These are phyloP conservation scores for Pholiota adiposa DNA, from an alignment of 1,284 basidiomycete genomes.

Conservation along the genomic window DNA sequence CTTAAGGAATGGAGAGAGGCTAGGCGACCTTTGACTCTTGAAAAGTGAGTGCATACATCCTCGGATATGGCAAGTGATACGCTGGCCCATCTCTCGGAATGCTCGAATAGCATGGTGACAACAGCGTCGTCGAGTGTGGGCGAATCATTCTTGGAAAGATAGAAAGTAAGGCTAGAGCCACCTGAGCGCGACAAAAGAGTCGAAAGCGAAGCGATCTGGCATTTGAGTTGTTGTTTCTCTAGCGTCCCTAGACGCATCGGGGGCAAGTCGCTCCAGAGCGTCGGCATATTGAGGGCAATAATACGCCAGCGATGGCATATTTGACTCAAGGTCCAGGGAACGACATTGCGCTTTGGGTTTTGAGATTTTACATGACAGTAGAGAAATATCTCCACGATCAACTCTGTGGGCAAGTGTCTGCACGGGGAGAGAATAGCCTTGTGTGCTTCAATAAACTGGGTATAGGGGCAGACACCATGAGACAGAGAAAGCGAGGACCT, in stretches of 20 bases:
- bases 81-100: constrained; percentile 20
- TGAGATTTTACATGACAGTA: neutral
- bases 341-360: constrained; percentile 8
- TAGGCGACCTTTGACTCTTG: constrained; percentile 16
- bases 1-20: constrained; percentile 12
- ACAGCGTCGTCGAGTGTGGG: constrained; percentile 10
- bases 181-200: constrained; percentile 16
- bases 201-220: constrained; percentile 7
- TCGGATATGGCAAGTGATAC: constrained; percentile 16
- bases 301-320: constrained; percentile 19
- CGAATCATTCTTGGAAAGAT: constrained; percentile 5
- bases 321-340: constrained; percentile 17
- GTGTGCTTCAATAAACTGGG: constrained; percentile 6
- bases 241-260: constrained; percentile 5
- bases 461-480: neutral
- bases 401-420: constrained; percentile 16
- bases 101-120: constrained; percentile 15
- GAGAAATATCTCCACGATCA: constrained; percentile 19
- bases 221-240: constrained; percentile 5
- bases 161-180: constrained; percentile 9
- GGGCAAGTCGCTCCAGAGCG: constrained; percentile 16
- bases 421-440: constrained; percentile 7
- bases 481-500: neutral
- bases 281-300: constrained; percentile 11
- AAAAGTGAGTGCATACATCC: constrained; percentile 14